These are phyloP conservation scores for Iris macrosiphon DNA, from an alignment of 106 monocot genomes.

Conservation along the genomic window DNA sequence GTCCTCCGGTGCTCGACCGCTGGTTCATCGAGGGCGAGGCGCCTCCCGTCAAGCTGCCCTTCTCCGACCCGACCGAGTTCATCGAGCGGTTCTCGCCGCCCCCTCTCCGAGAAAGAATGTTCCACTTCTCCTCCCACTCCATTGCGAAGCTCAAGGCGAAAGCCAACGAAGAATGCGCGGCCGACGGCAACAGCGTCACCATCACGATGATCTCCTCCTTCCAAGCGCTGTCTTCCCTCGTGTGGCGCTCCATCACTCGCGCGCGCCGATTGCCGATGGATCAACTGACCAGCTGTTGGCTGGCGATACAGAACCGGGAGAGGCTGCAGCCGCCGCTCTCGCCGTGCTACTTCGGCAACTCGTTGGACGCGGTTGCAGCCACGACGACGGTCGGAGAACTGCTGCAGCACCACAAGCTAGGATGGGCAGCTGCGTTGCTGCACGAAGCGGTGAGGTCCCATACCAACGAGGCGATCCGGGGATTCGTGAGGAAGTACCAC, in stretches of 20 bases:
- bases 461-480: conserved; percentile 31
- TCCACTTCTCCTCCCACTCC: conserved; percentile 48
- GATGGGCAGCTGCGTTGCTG: conserved; percentile 43
- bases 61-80: conserved; percentile 17
- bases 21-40: conserved; percentile 46
- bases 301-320: conserved; percentile 36
- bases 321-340: conserved; percentile 49
- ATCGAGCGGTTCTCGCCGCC: conserved; percentile 26
- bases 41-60: conserved; percentile 51
- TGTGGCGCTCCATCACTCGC: conserved; percentile 59
- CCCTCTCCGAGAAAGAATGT: conserved; percentile 38
- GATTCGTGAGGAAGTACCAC: conserved; percentile 14
- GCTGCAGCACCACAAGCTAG: conserved; percentile 22
- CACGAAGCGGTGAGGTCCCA: conserved; percentile 20
- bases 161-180: conserved; percentile 30
- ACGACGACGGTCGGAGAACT: conserved; percentile 44
- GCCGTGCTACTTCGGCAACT: conserved; percentile 64
- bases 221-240: conserved; percentile 39
- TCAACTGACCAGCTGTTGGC: conserved; percentile 19
- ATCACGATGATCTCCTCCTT: conserved; percentile 32
- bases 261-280: conserved; percentile 20
- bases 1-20: conserved; percentile 34
- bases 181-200: not conserved
- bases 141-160: conserved; percentile 40
- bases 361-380: conserved; percentile 15